These are phyloP conservation scores for Raddia distichophylla DNA, from an alignment of 176 grass and related monocot genomes.

Conservation along the genomic window DNA sequence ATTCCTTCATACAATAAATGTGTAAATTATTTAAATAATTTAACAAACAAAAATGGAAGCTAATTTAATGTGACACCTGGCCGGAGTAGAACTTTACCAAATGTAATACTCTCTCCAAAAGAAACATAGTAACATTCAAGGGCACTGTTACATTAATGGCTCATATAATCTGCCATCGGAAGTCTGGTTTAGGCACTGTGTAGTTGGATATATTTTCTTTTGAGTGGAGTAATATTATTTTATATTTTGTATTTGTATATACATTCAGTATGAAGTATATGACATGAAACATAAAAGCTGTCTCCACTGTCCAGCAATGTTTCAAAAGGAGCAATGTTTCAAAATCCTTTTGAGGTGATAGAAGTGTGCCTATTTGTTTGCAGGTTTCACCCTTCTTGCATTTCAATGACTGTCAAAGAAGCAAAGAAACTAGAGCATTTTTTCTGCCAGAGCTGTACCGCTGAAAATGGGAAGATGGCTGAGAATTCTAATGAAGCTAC, in stretches of 20 bases:
- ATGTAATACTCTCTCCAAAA: neutral
- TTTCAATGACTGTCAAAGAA: conserved; percentile 85
- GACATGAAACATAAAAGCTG: neutral
- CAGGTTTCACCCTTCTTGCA: conserved; percentile 96
- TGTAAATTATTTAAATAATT: neutral
- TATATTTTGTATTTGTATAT: neutral
- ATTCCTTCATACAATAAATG: neutral
- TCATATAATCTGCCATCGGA: neutral
- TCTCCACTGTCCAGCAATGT: conserved; percentile 4
- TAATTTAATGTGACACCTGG: neutral
- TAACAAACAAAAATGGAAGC: neutral
- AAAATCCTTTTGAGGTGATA: neutral
- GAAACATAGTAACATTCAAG: neutral
- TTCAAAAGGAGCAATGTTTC: neutral
- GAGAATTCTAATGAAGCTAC: conserved; percentile 74
- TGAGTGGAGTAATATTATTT: neutral
- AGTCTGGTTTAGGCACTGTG: neutral
- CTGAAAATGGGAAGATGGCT: conserved; percentile 78
- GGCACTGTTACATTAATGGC: neutral
- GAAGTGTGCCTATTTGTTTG: conserved; percentile 20
- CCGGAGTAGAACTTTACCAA: neutral
- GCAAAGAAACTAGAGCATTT: conserved; percentile 98
- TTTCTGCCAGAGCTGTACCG: conserved; percentile 81
- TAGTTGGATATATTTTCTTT: conserved; percentile 2
- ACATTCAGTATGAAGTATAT: neutral